phyloP scores from a whole-genome alignment of 257 asterid genomes.

The Marsdenia floribunda region DNA sequence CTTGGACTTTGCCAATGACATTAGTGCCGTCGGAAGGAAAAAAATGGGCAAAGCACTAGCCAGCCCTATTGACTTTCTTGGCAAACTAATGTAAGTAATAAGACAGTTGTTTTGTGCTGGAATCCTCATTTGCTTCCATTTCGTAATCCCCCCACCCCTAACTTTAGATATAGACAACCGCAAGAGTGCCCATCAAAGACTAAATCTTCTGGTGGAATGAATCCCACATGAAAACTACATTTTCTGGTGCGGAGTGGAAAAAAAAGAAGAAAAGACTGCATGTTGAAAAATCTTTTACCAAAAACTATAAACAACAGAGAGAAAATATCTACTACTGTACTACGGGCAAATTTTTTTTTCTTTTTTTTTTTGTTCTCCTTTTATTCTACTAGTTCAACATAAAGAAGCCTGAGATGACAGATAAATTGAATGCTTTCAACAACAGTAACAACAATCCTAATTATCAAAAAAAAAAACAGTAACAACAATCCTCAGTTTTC shows the following conservation, averaged over 20 bases:
- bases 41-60: neutral
- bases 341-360: neutral
- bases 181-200: neutral
- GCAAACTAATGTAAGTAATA: neutral
- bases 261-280: neutral
- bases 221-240: neutral
- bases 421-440: neutral
- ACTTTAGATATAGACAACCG: neutral
- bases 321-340: neutral
- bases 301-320: neutral
- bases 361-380: too few species aligned
- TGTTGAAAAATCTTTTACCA: neutral
- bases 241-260: neutral
- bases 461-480: too few species aligned
- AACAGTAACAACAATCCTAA: too few species aligned
- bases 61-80: neutral
- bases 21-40: neutral
- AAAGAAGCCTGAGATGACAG: neutral
- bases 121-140: neutral
- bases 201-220: neutral
- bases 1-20: neutral
- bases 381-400: neutral
- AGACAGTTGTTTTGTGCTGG: too few species aligned
- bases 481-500: neutral
- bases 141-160: neutral